These are phyloP conservation scores for Pichia nakasei DNA, from an alignment of 805 yeast species.

Conservation along the genomic window DNA sequence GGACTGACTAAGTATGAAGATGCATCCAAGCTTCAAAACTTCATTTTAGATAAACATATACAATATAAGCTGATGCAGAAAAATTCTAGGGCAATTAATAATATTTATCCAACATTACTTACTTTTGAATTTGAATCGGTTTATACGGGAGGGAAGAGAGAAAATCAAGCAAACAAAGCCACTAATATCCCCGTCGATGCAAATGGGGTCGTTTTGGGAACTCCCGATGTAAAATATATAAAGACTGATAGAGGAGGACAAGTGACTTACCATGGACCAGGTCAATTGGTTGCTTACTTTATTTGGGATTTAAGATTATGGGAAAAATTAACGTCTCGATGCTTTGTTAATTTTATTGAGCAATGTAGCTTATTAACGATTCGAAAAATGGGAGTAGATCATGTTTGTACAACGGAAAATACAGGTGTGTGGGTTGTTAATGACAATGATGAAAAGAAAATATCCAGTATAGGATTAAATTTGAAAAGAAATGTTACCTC, in stretches of 20 bases:
- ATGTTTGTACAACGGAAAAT: conserved; percentile 47
- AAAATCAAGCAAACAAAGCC: conserved; percentile 28
- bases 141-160: conserved; percentile 87
- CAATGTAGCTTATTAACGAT: conserved; percentile 25
- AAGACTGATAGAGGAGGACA: conserved; percentile 92
- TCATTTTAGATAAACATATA: conserved; percentile 46
- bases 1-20: conserved; percentile 31
- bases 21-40: conserved; percentile 50
- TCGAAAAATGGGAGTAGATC: conserved; percentile 25
- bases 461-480: conserved; percentile 86
- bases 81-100: conserved; percentile 25
- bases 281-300: conserved; percentile 83
- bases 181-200: conserved; percentile 2
- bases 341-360: conserved; percentile 42
- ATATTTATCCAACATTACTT: conserved; percentile 52
- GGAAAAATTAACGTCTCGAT: conserved; percentile 38
- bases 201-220: neutral
- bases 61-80: conserved; percentile 21
- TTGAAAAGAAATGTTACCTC: conserved; percentile 77
- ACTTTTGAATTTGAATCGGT: conserved; percentile 83
- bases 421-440: conserved; percentile 80
- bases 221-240: conserved; percentile 44
- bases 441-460: conserved; percentile 37
- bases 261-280: conserved; percentile 93
- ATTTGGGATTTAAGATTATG: conserved; percentile 62